A percentile compares a stretch with the other conserved stretches of the same genome.
phyloP scores from a whole-genome alignment of 768 basidiomycete species.

The Cytidiella melzeri region DNA sequence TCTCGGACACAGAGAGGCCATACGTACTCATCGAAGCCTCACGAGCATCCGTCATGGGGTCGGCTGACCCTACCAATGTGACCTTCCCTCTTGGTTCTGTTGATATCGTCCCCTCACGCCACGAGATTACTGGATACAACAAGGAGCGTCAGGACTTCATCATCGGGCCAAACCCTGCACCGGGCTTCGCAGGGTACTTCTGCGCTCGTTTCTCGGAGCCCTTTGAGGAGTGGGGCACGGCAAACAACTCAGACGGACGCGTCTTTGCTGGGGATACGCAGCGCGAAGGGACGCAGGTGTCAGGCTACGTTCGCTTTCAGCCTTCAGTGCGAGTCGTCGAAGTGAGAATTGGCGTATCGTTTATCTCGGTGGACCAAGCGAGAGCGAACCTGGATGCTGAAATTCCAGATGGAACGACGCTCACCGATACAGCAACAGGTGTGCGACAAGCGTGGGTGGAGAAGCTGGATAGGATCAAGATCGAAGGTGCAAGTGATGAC shows the following conservation, averaged over 20 bases:
- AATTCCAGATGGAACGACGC: conserved; percentile 31
- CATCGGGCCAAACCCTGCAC: conserved; percentile 44
- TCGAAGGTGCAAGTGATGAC: conserved; percentile 29
- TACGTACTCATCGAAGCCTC: conserved; percentile 66
- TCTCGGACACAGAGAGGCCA: conserved; percentile 37
- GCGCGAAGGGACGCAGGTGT: conserved; percentile 39
- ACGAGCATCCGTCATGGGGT: conserved; percentile 55
- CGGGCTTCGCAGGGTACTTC: conserved; percentile 39
- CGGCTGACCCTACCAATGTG: conserved; percentile 36
- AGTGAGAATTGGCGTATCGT: conserved; percentile 64
- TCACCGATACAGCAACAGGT: conserved; percentile 32
- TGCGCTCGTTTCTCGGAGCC: conserved; percentile 51
- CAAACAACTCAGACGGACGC: conserved; percentile 35
- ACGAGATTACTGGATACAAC: conserved; percentile 58
- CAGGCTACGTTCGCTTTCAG: conserved; percentile 45
- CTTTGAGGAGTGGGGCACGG: conserved; percentile 42
- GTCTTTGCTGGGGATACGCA: conserved; percentile 22
- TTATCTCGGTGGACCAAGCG: conserved; percentile 64
- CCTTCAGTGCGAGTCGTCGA: conserved; percentile 32
- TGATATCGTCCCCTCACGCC: conserved; percentile 32
- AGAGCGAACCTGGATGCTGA: conserved; percentile 33
- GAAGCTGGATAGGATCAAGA: conserved; percentile 33
- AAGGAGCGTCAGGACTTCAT: conserved; percentile 69
- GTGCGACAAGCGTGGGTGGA: conserved; percentile 34
- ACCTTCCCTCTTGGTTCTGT: conserved; percentile 53